These are phyloP conservation scores for Knufia petricola DNA, from an alignment of 2,329 filamentous ascomycete genomes.

Conservation along the genomic window DNA sequence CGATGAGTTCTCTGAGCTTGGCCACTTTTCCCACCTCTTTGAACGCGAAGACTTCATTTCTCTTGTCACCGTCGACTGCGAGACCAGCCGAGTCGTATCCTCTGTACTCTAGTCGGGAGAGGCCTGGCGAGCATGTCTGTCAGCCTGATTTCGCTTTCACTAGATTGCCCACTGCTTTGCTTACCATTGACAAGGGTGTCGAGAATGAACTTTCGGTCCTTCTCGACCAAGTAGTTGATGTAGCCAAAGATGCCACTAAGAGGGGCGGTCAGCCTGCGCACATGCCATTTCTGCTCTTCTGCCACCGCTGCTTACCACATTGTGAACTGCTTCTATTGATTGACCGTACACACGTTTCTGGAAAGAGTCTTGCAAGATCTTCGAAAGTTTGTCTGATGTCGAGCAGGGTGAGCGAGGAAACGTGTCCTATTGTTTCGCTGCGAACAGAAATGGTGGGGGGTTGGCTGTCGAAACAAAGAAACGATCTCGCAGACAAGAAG, in stretches of 20 bases:
- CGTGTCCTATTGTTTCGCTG: background rate
- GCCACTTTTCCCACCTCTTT: constrained; percentile 99
- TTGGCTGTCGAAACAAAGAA: background rate
- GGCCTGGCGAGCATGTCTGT: constrained; percentile 47
- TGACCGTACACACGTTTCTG: background rate
- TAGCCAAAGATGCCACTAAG: constrained; percentile 89
- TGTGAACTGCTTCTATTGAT: constrained; percentile 1
- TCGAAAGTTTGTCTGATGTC: background rate
- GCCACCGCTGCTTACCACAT: constrained; percentile 5
- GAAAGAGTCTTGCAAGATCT: background rate
- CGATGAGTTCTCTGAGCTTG: constrained; percentile 89
- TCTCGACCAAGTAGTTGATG: constrained; percentile 98
- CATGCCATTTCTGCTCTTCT: background rate
- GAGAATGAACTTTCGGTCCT: constrained; percentile 92
- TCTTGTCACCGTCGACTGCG: constrained; percentile 95
- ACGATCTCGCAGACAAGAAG: background rate
- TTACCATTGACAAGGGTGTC: constrained; percentile 91
- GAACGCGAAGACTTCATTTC: constrained; percentile 92
- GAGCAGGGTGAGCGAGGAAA: background rate
- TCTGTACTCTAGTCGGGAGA: constrained; percentile 93
- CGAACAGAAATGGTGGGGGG: background rate
- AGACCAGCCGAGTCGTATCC: constrained; percentile 97
- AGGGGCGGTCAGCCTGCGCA: constrained; percentile 7
- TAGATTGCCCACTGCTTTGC: constrained; percentile 31
- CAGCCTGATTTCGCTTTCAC: background rate